phyloP scores from a whole-genome alignment of 768 basidiomycete genomes.

The Nevesoporus exiguus region DNA sequence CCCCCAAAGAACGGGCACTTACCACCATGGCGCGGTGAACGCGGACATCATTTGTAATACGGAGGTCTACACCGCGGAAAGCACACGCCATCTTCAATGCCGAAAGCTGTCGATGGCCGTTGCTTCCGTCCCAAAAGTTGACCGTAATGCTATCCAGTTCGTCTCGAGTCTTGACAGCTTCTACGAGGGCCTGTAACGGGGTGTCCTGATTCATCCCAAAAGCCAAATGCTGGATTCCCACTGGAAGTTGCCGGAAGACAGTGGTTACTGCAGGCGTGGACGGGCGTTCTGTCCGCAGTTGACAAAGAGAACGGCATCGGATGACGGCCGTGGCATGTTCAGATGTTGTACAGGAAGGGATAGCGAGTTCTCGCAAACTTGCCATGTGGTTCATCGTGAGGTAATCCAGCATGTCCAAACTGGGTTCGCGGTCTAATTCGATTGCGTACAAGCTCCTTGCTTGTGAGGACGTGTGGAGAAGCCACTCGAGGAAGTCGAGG shows the following conservation, averaged over 20 bases:
- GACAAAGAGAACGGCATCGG: slow-evolving; percentile 48
- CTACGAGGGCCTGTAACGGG: slow-evolving; percentile 50
- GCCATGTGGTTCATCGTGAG: slow-evolving; percentile 48
- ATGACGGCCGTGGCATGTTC: slow-evolving; percentile 46
- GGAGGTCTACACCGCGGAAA: slow-evolving; percentile 53
- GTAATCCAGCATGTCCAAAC: slow-evolving; percentile 50
- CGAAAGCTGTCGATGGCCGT: slow-evolving; percentile 47
- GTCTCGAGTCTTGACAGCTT: slow-evolving; percentile 45
- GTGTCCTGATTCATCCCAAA: slow-evolving; percentile 59
- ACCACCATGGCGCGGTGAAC: slow-evolving; percentile 52
- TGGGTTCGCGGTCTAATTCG: slow-evolving; percentile 61
- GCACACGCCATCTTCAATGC: slow-evolving; percentile 64
- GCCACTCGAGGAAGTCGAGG: slow-evolving; percentile 64
- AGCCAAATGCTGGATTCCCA: slow-evolving; percentile 52
- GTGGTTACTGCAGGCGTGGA: slow-evolving; percentile 36
- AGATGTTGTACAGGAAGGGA: slow-evolving; percentile 51
- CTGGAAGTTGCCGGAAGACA: slow-evolving; percentile 48
- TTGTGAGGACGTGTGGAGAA: slow-evolving; percentile 54
- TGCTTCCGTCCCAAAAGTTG: slow-evolving; percentile 51
- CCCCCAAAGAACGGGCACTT: slow-evolving; percentile 27
- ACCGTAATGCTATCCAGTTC: slow-evolving; percentile 49
- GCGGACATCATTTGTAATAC: slow-evolving; percentile 47
- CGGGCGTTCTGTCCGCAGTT: slow-evolving; percentile 55
- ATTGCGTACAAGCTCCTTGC: slow-evolving; percentile 46
- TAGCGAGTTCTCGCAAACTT: slow-evolving; percentile 50